Base-by-base conservation (phyloP, 2,329 filamentous ascomycete genomes). In the Lecanosticta acicola region DNA sequence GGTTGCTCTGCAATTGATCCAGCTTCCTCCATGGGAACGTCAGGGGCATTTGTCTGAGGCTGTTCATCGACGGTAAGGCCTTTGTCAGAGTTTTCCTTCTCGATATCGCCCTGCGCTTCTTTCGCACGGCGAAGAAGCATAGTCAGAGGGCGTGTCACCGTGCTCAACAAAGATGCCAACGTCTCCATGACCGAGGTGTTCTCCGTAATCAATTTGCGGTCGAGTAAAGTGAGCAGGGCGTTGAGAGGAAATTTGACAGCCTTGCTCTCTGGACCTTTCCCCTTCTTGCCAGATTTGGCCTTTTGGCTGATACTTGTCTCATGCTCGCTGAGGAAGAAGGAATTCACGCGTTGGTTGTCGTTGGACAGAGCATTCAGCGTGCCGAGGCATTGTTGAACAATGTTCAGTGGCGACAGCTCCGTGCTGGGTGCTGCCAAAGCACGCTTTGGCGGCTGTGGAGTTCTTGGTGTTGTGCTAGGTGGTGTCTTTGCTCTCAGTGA, bases 131-230 rank as follows among this genome's bases (percentile, higher is more conserved):
- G 86, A 56, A 94, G 81, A 18, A 94, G 73, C 24, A 84, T 80
- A 51, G 87, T 86, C 19, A 98, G 75, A 9, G 93, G 93, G 46
- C 85, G 77, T 0, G 93, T 98, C 45, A 97, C 88, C 54, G 85
- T 84, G 65, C 88, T 91, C 19, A 98, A 77, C 21, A 98, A 73
- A 53, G 84, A 83, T 2, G 93, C 93, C 19, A 98, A 77, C 52
- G 89, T 84, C 58, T 95, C 91, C 90, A 98, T 97, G 46, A 95
- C 91, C 4, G 83, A 78, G n/a, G 91, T 90, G 68, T 89, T 98
- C 68, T 98, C 93, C 71, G 95, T 94, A 54, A 98, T 90, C 50
- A 97, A 75, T 54, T 89, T 87, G n/a, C 93, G 85, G 63, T 97
- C 93, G 17, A 98, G 77, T 3, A 98, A 76, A 50, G 82, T 84